These are phyloP conservation scores for Erythrobasidium hasegawianum DNA, from an alignment of 1,284 basidiomycete genomes.

Conservation along the genomic window DNA sequence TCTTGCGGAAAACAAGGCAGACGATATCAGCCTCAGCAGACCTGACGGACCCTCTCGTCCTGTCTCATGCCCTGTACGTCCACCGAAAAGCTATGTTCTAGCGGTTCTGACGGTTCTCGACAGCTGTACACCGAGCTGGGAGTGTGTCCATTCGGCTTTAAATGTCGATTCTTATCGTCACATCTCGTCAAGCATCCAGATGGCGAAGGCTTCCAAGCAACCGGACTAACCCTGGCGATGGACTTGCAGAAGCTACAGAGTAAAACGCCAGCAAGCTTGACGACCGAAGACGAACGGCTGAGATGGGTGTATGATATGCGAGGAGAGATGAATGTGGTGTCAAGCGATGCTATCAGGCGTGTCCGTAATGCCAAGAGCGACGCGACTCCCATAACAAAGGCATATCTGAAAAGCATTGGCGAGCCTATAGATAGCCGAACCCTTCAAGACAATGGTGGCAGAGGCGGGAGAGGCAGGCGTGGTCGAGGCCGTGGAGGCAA, in stretches of 20 bases:
- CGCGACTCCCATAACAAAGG: slow-evolving; percentile 38
- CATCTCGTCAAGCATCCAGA: slow-evolving; percentile 53
- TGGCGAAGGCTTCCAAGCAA: slow-evolving; percentile 37
- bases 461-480: not conserved
- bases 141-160: slow-evolving; percentile 78
- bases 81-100: not conserved
- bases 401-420: slow-evolving; percentile 40
- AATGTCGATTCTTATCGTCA: slow-evolving; percentile 82
- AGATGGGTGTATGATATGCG: slow-evolving; percentile 44
- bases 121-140: slow-evolving; percentile 77
- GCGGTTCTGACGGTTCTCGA: slow-evolving; percentile 26
- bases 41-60: not conserved
- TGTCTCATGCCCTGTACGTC: slow-evolving; percentile 5
- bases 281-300: slow-evolving; percentile 30
- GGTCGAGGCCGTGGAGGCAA: slow-evolving; percentile 30
- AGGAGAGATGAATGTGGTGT: slow-evolving; percentile 72
- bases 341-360: slow-evolving; percentile 59
- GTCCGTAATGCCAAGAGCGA: slow-evolving; percentile 45
- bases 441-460: not conserved
- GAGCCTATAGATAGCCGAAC: slow-evolving; percentile 39
- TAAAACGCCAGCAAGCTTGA: not conserved
- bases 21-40: slow-evolving; percentile 57
- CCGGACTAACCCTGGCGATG: slow-evolving; percentile 51
- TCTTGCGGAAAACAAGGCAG: slow-evolving; percentile 68
- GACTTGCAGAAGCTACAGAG: slow-evolving; percentile 58